Conservation (phyloP, 345 rosid species). For the Eucalyptus viminalis region DNA sequence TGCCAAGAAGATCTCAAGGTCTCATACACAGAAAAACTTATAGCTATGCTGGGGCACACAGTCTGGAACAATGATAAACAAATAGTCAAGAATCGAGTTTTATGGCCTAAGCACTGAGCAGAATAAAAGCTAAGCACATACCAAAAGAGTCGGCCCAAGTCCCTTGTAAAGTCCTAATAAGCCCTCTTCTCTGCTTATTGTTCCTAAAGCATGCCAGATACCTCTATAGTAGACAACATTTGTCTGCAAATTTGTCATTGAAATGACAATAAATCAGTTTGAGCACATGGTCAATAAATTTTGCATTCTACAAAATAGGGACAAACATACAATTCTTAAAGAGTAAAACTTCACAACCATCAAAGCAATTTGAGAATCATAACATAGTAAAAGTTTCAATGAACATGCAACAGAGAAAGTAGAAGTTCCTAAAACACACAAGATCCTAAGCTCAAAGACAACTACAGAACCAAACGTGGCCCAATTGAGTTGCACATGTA, state of each 20-base stretch:
- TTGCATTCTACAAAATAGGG: background rate
- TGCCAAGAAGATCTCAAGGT: constrained; percentile 75
- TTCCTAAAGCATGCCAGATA: constrained; percentile 63
- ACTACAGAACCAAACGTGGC: background rate
- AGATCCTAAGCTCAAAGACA: background rate
- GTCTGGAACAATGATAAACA: constrained; percentile 32
- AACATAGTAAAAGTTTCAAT: background rate
- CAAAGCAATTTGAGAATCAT: background rate
- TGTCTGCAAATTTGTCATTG: constrained; percentile 37
- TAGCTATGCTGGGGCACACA: constrained; percentile 90
- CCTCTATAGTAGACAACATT: constrained; percentile 71
- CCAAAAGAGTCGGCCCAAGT: constrained; percentile 86
- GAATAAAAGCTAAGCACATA: constrained; percentile 1
- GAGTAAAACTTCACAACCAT: background rate
- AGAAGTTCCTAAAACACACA: background rate
- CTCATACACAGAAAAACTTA: constrained; percentile 85
- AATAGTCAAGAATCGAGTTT: background rate
- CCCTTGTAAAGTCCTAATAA: constrained; percentile 82
- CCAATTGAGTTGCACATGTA: background rate
- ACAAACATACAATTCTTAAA: background rate
- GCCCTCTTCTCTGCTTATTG: constrained; percentile 74
- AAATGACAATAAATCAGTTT: background rate
- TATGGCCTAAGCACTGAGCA: background rate
- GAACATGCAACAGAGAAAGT: background rate
- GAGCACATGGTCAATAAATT: background rate